These are phyloP conservation scores for Isoetes taiwanensis DNA, from an alignment of 75 land plant species.

Conservation along the genomic window DNA sequence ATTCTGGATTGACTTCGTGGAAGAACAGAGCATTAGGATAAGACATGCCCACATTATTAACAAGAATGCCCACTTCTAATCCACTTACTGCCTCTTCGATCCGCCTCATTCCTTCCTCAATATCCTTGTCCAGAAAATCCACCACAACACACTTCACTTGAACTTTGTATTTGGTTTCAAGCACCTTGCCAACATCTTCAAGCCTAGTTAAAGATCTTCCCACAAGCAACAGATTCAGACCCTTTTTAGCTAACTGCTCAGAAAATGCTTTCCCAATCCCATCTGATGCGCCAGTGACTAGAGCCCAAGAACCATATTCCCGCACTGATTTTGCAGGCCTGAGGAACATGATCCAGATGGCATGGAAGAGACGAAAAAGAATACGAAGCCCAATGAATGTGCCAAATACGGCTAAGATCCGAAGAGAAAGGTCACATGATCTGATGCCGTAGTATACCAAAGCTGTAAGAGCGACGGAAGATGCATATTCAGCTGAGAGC, in stretches of 20 bases:
- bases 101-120: constrained; percentile 26
- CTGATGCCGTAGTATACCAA: too few relatives aligned
- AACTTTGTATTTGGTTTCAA: constrained; percentile 22
- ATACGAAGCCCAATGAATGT: too few relatives aligned
- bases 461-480: too few relatives aligned
- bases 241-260: constrained; percentile 45
- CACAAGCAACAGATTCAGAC: constrained; percentile 64
- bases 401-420: too few relatives aligned
- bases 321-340: background rate
- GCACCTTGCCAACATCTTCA: constrained; percentile 26
- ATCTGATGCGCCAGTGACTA: constrained; percentile 83
- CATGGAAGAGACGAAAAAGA: too few relatives aligned
- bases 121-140: constrained; percentile 45
- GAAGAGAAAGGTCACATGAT: too few relatives aligned
- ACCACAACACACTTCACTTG: constrained; percentile 42
- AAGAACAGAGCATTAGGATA: constrained; percentile 80
- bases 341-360: constrained; percentile 22
- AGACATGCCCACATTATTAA: constrained; percentile 75
- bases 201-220: constrained; percentile 62
- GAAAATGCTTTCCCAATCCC: constrained; percentile 77
- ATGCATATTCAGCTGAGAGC: too few relatives aligned
- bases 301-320: constrained; percentile 83
- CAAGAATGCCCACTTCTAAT: constrained; percentile 69
- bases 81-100: constrained; percentile 36
- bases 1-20: constrained; percentile 56